Conservation (phyloP, 306 rosid species). For the Cicer pinnatifidum region DNA sequence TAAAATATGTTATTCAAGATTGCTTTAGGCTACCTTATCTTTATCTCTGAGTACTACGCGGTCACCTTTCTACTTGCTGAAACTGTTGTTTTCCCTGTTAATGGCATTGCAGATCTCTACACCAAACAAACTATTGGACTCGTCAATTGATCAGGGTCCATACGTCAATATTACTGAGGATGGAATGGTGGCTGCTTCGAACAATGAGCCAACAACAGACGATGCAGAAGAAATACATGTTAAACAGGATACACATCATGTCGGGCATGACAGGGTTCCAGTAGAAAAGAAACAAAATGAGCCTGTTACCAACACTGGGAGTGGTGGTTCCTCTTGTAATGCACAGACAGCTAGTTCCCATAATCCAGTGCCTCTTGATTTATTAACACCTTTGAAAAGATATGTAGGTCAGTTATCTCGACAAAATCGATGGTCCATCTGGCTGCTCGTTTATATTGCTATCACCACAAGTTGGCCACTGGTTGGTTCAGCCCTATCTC, state of each 20-base stretch:
- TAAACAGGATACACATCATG: conserved; percentile 38
- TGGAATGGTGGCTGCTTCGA: conserved; percentile 85
- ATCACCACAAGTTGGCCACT: conserved; percentile 82
- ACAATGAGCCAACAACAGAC: conserved; percentile 53
- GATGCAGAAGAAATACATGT: conserved; percentile 50
- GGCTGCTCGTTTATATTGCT: conserved; percentile 84
- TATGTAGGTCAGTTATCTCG: conserved; percentile 60
- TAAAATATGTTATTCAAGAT: conserved; percentile 30
- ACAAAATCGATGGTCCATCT: conserved; percentile 61
- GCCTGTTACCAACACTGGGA: conserved; percentile 43
- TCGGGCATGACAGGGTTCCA: conserved; percentile 39
- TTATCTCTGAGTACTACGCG: conserved; percentile 15
- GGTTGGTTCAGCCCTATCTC: conserved; percentile 69
- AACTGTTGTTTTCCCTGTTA: conserved; percentile 44
- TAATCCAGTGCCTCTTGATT: conserved; percentile 44
- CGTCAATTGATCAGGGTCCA: conserved; percentile 84
- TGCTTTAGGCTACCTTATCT: neutral
- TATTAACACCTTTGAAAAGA: conserved; percentile 52
- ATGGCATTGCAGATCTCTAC: conserved; percentile 52
- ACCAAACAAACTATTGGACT: conserved; percentile 48
- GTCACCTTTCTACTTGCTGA: conserved; percentile 39
- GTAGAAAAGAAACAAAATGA: conserved; percentile 44
- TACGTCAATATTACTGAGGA: conserved; percentile 69
- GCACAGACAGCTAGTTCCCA: conserved; percentile 37
- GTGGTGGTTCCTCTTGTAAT: conserved; percentile 27